A percentile compares a stretch with the other conserved stretches of the same genome.
These are phyloP conservation scores for Fusarium continuum DNA, from an alignment of 2,329 filamentous ascomycete species.

Conservation along the genomic window DNA sequence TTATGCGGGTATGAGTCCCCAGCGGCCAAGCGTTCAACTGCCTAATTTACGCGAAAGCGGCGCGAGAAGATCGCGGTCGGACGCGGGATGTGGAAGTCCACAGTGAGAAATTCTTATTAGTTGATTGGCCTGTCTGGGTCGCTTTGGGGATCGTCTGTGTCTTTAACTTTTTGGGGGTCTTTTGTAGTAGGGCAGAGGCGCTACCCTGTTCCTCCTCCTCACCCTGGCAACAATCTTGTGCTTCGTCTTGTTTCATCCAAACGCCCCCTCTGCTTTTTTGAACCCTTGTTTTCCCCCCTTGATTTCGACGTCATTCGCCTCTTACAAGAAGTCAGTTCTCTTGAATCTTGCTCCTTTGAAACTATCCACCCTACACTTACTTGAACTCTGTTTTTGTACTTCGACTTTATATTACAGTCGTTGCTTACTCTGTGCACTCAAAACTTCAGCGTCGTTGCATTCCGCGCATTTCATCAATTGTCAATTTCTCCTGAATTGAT, in stretches of 20 bases:
- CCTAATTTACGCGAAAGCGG: conserved; percentile 46
- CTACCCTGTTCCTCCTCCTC: conserved; percentile 15
- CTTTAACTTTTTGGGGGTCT: conserved; percentile 11
- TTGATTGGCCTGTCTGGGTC: conserved; percentile 6
- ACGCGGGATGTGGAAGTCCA: conserved; percentile 10
- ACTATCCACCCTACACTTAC: conserved; percentile 30
- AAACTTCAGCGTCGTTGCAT: conserved; percentile 6
- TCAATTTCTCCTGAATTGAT: neutral
- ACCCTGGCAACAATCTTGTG: conserved; percentile 30
- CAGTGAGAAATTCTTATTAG: conserved; percentile 16
- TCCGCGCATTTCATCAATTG: neutral
- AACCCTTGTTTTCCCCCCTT: conserved; percentile 26
- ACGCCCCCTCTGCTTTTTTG: conserved; percentile 23
- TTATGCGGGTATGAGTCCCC: no score
- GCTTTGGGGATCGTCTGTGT: conserved; percentile 9
- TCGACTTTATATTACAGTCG: neutral
- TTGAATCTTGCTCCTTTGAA: conserved; percentile 10
- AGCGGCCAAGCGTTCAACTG: conserved; percentile 7
- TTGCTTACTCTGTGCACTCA: conserved; percentile 3
- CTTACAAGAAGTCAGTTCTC: neutral
- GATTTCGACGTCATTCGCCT: conserved; percentile 29
- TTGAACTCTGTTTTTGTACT: conserved; percentile 3
- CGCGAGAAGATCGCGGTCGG: conserved; percentile 39
- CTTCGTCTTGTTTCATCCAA: conserved; percentile 14
- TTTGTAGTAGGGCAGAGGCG: neutral